Evolutionary conservation across 129 eudicot species (phyloP), one percentile per base, ranked within the genome.

Genomic region (Escallonia herrerae): DNA sequence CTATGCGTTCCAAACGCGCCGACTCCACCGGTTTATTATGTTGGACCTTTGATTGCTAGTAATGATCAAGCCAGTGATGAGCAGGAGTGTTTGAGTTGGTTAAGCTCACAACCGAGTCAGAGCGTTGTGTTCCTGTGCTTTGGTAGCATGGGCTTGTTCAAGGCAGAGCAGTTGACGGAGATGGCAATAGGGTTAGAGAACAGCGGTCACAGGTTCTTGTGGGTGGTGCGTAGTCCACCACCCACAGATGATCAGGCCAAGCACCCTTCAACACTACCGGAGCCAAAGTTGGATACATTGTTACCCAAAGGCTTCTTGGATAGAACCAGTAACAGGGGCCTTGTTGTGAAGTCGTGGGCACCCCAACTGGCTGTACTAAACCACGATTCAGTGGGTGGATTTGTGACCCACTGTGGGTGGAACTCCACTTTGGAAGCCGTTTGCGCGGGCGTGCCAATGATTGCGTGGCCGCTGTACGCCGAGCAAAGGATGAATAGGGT

Each of bases 101-200:
- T 89, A 5, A 63, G 80, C 14, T 45, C 68, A 10, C 86, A 88
- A 46, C 96, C 93, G 3, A 56, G 72, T 42, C 46, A 9, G 50
- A 84, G 89, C 56, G 93, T 84, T 2, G 75, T 89, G 70, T 85
- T 82, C 64, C 63, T 89, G 37, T 81, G 93, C 15, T 85, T 89
- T 53, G 96, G 87, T 47, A 80, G 96, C 47, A 15, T 57, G 77
- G 93, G 96, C 3, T n/a, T 71, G 62, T 78, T 85, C 13, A 56
- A 72, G 8, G 70, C 43, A 8, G 67, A 73, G 5, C 93, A 85
- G 43, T 44, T 82, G 43, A 68, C 52, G 52, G 96, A 89, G 43
- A 80, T 82, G 42, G 93, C 90, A 2, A 47, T 49, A 8, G 87
- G 90, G 39, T 72, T 86, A 54, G 82, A 75, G 69, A 78, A 12